phyloP scores from a whole-genome alignment of 1,284 basidiomycete species.

The Ceratobasidium sp. region DNA sequence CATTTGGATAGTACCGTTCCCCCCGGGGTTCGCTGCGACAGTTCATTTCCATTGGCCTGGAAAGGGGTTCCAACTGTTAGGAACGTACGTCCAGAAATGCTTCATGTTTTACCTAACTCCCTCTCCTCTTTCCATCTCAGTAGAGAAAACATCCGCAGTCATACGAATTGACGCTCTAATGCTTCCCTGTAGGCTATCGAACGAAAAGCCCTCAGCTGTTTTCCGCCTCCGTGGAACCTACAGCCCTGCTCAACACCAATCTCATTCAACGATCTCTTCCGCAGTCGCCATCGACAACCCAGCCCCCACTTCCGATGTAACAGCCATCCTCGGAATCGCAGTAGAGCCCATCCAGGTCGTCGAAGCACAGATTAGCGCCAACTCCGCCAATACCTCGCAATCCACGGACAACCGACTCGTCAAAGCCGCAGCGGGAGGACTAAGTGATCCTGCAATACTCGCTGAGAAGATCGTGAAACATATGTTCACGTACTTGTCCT shows the following conservation, averaged over 20 bases:
- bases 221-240: conserved; percentile 83
- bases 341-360: conserved; percentile 73
- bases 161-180: background rate
- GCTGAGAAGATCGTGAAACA: conserved; percentile 78
- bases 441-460: conserved; percentile 56
- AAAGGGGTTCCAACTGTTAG: conserved; percentile 86
- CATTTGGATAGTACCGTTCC: conserved; percentile 74
- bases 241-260: conserved; percentile 58
- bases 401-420: background rate
- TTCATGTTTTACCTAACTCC: conserved; percentile 11
- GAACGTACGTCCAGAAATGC: conserved; percentile 70
- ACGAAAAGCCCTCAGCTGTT: conserved; percentile 91
- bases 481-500: conserved; percentile 84
- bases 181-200: conserved; percentile 74
- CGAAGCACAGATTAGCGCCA: conserved; percentile 62
- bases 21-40: conserved; percentile 87
- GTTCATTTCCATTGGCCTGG: conserved; percentile 93
- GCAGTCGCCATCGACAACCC: conserved; percentile 53
- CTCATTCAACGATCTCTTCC: conserved; percentile 66
- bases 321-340: conserved; percentile 75
- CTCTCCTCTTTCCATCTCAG: too few species aligned
- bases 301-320: conserved; percentile 59
- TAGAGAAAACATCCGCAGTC: too few species aligned
- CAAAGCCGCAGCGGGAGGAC: background rate
- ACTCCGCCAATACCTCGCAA: conserved; percentile 44